Conservation (phyloP, 1,139 yeast genomes). For the Blastobotrys arbuscula region DNA sequence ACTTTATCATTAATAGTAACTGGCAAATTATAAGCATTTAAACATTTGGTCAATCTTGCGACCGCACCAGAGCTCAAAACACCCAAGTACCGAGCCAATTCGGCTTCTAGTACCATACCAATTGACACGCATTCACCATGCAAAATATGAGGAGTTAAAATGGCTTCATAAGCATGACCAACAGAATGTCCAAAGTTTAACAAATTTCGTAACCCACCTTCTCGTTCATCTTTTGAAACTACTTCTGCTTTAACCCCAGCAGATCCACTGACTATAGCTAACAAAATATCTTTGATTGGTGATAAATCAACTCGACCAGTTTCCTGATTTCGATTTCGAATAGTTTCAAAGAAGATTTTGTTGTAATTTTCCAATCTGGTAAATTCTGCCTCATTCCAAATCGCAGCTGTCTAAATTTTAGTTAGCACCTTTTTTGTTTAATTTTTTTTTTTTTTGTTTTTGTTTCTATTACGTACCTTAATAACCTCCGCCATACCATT, state of each 20-base stretch:
- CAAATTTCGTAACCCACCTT: slow-evolving; percentile 86
- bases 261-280: slow-evolving; percentile 77
- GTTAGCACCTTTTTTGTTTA: not conserved
- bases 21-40: slow-evolving; percentile 82
- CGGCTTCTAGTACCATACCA: slow-evolving; percentile 95
- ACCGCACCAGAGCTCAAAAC: slow-evolving; percentile 89
- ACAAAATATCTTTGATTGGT: slow-evolving; percentile 65
- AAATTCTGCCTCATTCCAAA: slow-evolving; percentile 91
- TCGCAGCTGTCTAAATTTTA: slow-evolving; percentile 76
- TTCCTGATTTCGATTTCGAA: slow-evolving; percentile 40
- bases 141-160: slow-evolving; percentile 88
- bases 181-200: slow-evolving; percentile 95
- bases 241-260: slow-evolving; percentile 90
- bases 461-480: slow-evolving; percentile 38
- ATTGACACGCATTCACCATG: slow-evolving; percentile 98
- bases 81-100: slow-evolving; percentile 84
- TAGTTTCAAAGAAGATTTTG: slow-evolving; percentile 56
- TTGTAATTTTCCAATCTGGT: slow-evolving; percentile 75
- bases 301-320: slow-evolving; percentile 50
- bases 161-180: slow-evolving; percentile 98
- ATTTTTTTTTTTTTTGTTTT: not conserved
- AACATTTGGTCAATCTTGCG: slow-evolving; percentile 77
- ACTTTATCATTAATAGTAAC: slow-evolving; percentile 69
- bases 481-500: slow-evolving; percentile 99
- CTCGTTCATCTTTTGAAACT: slow-evolving; percentile 91